phyloP scores from a whole-genome alignment of 768 basidiomycete genomes.

The Mrakia frigida region DNA sequence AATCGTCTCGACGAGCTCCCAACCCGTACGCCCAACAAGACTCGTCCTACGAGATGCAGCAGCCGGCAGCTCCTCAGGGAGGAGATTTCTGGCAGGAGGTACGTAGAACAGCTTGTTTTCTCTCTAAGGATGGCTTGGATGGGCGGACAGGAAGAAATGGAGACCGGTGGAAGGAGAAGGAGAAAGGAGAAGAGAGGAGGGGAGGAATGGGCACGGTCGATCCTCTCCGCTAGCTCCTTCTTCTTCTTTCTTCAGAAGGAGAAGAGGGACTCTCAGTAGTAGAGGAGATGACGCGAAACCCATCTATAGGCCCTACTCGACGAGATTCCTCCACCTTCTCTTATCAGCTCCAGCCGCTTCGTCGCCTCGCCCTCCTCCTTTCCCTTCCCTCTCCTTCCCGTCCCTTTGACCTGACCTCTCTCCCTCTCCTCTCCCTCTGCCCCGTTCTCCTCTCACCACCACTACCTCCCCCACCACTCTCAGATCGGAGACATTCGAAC shows the following conservation, averaged over 20 bases:
- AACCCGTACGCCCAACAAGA: constrained; percentile 32
- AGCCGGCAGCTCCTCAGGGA: constrained; percentile 7
- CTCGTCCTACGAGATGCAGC: constrained; percentile 26
- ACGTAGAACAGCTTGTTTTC: background rate
- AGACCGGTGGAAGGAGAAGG: no score
- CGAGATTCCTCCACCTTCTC: no score
- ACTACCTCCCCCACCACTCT: no score
- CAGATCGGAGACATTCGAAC: constrained; percentile 32
- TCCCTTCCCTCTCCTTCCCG: background rate
- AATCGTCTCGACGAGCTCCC: constrained; percentile 17
- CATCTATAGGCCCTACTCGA: no score
- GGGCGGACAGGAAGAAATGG: background rate
- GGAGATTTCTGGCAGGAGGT: constrained; percentile 33
- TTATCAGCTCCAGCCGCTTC: background rate
- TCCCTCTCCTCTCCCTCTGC: background rate
- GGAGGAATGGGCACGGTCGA: background rate
- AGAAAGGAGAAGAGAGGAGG: background rate
- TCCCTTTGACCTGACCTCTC: background rate
- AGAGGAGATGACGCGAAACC: no score
- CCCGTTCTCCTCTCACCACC: no score
- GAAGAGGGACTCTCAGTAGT: no score
- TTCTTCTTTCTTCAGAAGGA: no score
- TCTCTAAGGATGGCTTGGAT: background rate
- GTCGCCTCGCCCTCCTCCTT: background rate
- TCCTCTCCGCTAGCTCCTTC: no score